Base-by-base conservation (phyloP, 352 stramenopile species). In the Pythium rishiriense region DNA sequence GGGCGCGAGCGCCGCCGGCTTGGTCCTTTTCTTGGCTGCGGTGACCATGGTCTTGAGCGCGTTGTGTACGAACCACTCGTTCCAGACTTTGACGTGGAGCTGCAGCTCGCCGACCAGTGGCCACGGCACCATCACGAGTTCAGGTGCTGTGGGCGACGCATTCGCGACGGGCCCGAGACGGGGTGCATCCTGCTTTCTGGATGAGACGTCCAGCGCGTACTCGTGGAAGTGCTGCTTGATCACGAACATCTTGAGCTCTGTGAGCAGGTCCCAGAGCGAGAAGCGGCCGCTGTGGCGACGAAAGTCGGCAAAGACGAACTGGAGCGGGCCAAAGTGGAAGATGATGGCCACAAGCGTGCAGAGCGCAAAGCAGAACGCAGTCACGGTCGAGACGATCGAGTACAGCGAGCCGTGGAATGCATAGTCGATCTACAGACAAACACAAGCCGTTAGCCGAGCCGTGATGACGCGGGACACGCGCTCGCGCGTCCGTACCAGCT, bases 281-380 rank as follows among this genome's bases (percentile, higher is more conserved):
- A 68, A 67, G 50, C 50, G 58, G 26, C 48, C 46, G 28, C 50
- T 55, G 12, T 56, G 39, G 25, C 52, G 52, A 3, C 52, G 52
- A 39, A 59, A 69, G 72, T 93, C 81, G 60, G 84, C 87, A 41
- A 93, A 93, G 19, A 93, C 74, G 51, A 93, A 90, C 67, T 90
- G 83, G 28, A 93, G 70, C 46, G 83, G 83, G 0, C 83, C 83
- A 25, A 82, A 85, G 69, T 93, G 83, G 72, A 93, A 93, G 26
- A 79, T 79, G 52, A 91, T 81, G n/a, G 81, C 83, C 58, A 91
- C 66, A 31, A 87, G 51, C 11, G 79, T 80, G 48, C 81, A 88
- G 37, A 89, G 65, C 45, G 84, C 80, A 65, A 90, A 90, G 72
- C 80, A 79, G 46, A 88, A 73, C 62, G 83, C 86, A 29, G 79